A percentile compares a stretch with the other conserved stretches of the same genome.
These are phyloP conservation scores for Lineolata rhizophorae DNA, from an alignment of 495 filamentous ascomycete species.

Conservation along the genomic window DNA sequence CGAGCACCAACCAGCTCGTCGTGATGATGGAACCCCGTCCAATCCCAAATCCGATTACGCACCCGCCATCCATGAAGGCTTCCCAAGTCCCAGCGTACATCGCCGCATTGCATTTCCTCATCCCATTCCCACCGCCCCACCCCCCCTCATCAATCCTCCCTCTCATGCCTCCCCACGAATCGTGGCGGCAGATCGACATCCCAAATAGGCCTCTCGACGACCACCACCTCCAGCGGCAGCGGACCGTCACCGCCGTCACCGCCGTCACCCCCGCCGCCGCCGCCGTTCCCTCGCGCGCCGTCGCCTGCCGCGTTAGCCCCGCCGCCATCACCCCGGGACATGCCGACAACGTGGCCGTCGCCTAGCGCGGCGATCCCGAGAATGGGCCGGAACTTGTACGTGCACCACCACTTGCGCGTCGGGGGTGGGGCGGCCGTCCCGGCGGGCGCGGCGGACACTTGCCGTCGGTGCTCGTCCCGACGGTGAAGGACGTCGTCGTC, in stretches of 20 bases:
- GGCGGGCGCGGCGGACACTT: no score
- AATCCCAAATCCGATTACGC: no score
- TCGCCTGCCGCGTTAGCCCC: background rate
- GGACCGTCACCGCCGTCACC: no score
- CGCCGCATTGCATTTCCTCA: background rate
- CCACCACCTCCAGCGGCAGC: conserved; percentile 55
- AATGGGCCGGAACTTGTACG: conserved; percentile 78
- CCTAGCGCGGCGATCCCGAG: conserved; percentile 63
- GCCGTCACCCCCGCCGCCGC: conserved; percentile 6
- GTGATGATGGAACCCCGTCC: no score
- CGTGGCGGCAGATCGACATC: conserved; percentile 60
- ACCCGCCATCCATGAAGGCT: no score
- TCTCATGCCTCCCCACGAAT: conserved; percentile 19
- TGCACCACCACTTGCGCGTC: conserved; percentile 60
- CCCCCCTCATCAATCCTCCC: conserved; percentile 16
- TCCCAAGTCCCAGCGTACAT: background rate
- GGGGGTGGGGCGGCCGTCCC: background rate
- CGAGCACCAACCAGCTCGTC: no score
- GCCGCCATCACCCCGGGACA: conserved; percentile 3
- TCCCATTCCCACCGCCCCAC: no score
- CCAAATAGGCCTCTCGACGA: conserved; percentile 73
- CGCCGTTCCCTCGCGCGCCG: conserved; percentile 5
- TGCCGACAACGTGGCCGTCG: conserved; percentile 13
- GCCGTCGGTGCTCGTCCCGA: no score
- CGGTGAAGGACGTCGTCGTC: background rate